A percentile compares a stretch with the other conserved stretches of the same genome.
Evolutionary conservation across 371 early-diverging fungal genomes (phyloP).

Genomic region (Zancudomyces culisetae): DNA sequence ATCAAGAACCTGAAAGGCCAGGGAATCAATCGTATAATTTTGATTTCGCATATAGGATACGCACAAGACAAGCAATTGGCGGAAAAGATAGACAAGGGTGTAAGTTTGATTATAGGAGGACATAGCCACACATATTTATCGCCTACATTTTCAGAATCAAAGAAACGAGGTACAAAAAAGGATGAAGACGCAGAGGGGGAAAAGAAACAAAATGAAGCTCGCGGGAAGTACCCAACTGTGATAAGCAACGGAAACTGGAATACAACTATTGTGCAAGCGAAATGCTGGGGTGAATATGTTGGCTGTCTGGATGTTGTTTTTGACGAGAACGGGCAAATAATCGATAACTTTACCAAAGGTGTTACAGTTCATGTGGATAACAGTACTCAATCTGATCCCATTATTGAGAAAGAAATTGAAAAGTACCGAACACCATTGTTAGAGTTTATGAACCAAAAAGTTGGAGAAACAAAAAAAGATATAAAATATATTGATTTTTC

Average conservation of each 20-base stretch:
- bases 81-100: conserved; percentile 23
- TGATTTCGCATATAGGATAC: conserved; percentile 51
- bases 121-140: conserved; percentile 48
- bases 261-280: conserved; percentile 42
- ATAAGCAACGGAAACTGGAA: conserved; percentile 21
- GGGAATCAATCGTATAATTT: conserved; percentile 42
- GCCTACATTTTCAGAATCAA: neutral
- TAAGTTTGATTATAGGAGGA: conserved; percentile 48
- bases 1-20: conserved; percentile 31
- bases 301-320: conserved; percentile 42
- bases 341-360: conserved; percentile 25
- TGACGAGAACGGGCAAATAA: conserved; percentile 26
- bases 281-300: conserved; percentile 41
- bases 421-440: conserved; percentile 30
- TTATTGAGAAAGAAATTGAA: conserved; percentile 15
- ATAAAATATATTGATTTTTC: neutral
- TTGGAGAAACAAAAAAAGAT: conserved; percentile 21
- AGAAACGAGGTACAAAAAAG: neutral
- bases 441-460: conserved; percentile 19
- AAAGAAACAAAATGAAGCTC: neutral
- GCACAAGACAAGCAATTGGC: conserved; percentile 37
- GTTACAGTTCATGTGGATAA: conserved; percentile 32
- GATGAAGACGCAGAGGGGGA: neutral
- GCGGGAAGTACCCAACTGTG: conserved; percentile 18
- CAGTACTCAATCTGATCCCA: conserved; percentile 24